Percentiles rank a stretch among this genome's conserved stretches.
These are phyloP conservation scores for Trichoderma koningii DNA, from an alignment of 2,329 filamentous ascomycete species.

Conservation along the genomic window DNA sequence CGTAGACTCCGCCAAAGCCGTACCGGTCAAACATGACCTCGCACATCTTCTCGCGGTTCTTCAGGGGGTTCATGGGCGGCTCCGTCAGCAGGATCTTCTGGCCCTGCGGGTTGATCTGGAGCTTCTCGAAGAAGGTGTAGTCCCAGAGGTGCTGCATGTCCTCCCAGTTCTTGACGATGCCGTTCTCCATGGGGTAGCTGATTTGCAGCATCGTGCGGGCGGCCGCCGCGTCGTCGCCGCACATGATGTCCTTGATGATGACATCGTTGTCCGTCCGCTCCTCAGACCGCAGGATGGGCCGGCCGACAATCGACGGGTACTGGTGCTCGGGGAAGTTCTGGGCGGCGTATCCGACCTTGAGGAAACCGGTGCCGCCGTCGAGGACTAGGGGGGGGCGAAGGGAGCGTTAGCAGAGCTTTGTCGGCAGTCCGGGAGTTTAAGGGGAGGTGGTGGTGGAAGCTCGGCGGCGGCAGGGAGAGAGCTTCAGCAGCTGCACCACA, in stretches of 20 bases:
- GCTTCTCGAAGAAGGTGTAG: slow-evolving; percentile 97
- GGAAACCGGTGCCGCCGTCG: slow-evolving; percentile 98
- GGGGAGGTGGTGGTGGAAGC: slow-evolving; percentile 5
- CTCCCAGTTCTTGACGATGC: slow-evolving; percentile 99
- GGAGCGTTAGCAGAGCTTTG: background rate
- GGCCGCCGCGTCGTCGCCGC: slow-evolving; percentile 94
- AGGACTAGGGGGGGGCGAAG: slow-evolving; percentile 66
- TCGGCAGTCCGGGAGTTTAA: background rate
- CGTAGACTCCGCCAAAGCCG: slow-evolving; percentile 93
- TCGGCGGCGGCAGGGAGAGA: slow-evolving; percentile 18
- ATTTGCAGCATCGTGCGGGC: slow-evolving; percentile 98
- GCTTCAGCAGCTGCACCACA: background rate
- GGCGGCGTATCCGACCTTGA: slow-evolving; percentile 98
- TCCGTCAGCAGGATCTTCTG: slow-evolving; percentile 98
- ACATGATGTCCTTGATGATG: slow-evolving; percentile 98
- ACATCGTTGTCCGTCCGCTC: slow-evolving; percentile 66
- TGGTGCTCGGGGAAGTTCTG: slow-evolving; percentile 99
- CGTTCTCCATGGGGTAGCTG: slow-evolving; percentile 99
- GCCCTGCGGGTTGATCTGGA: slow-evolving; percentile 84
- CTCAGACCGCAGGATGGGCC: slow-evolving; percentile 95
- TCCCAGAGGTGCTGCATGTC: slow-evolving; percentile 99
- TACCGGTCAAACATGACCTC: slow-evolving; percentile 99
- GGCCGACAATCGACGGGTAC: slow-evolving; percentile 96
- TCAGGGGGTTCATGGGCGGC: slow-evolving; percentile 95
- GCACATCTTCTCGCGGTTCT: slow-evolving; percentile 96